phyloP scores from a whole-genome alignment of 2,329 filamentous ascomycete genomes.

The Fusarium multiceps region DNA sequence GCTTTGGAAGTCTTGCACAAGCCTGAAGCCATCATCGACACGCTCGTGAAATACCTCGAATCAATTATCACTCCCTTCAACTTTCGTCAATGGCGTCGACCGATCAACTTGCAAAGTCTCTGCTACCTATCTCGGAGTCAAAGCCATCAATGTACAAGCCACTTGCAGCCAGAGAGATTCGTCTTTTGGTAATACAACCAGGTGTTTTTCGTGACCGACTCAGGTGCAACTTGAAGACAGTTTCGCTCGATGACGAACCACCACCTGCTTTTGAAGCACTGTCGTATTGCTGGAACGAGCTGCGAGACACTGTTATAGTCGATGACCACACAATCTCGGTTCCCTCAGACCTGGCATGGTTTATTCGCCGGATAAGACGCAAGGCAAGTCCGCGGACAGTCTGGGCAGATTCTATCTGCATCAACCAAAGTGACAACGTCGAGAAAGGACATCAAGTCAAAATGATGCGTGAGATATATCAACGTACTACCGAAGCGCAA shows the following conservation, averaged over 20 bases:
- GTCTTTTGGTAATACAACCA: neutral
- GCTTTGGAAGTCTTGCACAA: neutral
- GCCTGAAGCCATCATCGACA: no score
- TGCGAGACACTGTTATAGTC: neutral
- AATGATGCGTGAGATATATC: neutral
- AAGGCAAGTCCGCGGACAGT: neutral
- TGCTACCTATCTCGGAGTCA: neutral
- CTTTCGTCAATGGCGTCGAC: neutral
- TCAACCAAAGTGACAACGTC: neutral
- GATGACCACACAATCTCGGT: neutral
- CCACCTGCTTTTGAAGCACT: neutral
- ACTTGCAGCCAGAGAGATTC: neutral
- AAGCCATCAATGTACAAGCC: neutral
- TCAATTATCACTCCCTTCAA: neutral
- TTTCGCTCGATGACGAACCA: neutral
- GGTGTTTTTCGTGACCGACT: neutral
- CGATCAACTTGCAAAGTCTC: neutral
- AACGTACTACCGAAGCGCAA: neutral
- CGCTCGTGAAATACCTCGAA: neutral
- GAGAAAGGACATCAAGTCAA: neutral
- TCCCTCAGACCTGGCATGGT: neutral
- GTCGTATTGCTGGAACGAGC: neutral
- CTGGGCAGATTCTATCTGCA: neutral
- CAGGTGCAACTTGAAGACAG: neutral
- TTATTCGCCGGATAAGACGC: neutral